These are phyloP conservation scores for Sclerotinia borealis DNA, from an alignment of 2,329 filamentous ascomycete species.

Conservation along the genomic window DNA sequence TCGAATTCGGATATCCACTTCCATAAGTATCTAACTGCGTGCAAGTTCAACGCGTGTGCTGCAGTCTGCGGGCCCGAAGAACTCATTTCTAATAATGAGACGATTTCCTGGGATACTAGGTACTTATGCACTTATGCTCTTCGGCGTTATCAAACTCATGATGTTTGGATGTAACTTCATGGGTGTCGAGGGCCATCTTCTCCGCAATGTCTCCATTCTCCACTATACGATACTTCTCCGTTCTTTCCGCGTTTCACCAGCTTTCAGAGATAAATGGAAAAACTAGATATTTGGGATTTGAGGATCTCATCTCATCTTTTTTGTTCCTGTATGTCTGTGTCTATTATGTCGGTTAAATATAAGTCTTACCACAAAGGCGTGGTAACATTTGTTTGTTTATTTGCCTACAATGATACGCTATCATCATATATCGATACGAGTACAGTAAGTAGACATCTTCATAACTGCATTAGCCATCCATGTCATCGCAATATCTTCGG, in stretches of 20 bases:
- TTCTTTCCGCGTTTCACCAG: background rate
- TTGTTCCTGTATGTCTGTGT: background rate
- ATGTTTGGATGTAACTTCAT: constrained; percentile 2
- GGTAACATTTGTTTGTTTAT: background rate
- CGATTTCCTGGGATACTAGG: background rate
- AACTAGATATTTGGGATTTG: background rate
- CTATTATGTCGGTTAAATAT: background rate
- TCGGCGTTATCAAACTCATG: background rate
- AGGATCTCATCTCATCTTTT: background rate
- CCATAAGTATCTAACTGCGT: background rate
- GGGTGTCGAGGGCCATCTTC: constrained; percentile 2
- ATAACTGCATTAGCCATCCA: background rate
- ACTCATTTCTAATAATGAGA: background rate
- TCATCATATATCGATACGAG: background rate
- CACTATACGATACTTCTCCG: constrained; percentile 1
- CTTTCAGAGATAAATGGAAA: background rate
- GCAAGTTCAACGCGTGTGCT: background rate
- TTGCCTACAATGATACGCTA: background rate
- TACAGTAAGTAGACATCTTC: background rate
- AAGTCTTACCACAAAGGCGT: background rate
- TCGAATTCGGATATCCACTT: background rate
- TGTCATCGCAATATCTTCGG: background rate
- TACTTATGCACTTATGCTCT: background rate
- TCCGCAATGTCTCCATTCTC: background rate
- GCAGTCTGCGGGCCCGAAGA: background rate